phyloP scores from a whole-genome alignment of 805 yeast genomes.

The Zygosaccharomyces bisporus region DNA sequence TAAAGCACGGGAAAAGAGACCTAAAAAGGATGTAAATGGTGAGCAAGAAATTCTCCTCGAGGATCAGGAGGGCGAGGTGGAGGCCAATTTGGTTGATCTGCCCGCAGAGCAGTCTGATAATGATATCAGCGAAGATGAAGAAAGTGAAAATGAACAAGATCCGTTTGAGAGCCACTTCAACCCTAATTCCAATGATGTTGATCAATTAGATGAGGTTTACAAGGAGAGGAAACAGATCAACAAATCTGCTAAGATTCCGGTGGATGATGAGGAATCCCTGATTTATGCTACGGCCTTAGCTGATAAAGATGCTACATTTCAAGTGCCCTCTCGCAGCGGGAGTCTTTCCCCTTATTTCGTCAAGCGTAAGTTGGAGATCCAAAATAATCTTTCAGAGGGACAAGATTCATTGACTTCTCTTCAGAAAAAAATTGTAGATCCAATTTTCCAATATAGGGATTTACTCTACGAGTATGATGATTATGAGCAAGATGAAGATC shows the following conservation, averaged over 20 bases:
- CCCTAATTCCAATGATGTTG: constrained; percentile 39
- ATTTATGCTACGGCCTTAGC: constrained; percentile 30
- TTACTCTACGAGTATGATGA: constrained; percentile 55
- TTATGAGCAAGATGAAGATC: constrained; percentile 43
- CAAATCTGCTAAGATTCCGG: constrained; percentile 20
- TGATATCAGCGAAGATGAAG: constrained; percentile 35
- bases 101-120: constrained; percentile 28
- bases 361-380: constrained; percentile 42
- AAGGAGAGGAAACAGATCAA: constrained; percentile 31
- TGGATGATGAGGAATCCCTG: constrained; percentile 22
- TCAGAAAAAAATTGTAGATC: constrained; percentile 54
- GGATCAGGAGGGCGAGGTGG: constrained; percentile 26
- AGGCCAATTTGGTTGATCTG: constrained; percentile 22
- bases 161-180: constrained; percentile 79
- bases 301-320: constrained; percentile 17
- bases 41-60: constrained; percentile 29
- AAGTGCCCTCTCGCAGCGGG: constrained; percentile 22
- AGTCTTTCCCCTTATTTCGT: constrained; percentile 40
- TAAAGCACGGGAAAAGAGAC: constrained; percentile 13
- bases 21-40: constrained; percentile 13
- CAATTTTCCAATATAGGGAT: constrained; percentile 72
- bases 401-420: constrained; percentile 36
- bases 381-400: constrained; percentile 28
- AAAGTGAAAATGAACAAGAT: constrained; percentile 49
- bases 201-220: constrained; percentile 37